Base-by-base conservation (phyloP, 164 flowering plant genomes). In the Annona squamosa region DNA sequence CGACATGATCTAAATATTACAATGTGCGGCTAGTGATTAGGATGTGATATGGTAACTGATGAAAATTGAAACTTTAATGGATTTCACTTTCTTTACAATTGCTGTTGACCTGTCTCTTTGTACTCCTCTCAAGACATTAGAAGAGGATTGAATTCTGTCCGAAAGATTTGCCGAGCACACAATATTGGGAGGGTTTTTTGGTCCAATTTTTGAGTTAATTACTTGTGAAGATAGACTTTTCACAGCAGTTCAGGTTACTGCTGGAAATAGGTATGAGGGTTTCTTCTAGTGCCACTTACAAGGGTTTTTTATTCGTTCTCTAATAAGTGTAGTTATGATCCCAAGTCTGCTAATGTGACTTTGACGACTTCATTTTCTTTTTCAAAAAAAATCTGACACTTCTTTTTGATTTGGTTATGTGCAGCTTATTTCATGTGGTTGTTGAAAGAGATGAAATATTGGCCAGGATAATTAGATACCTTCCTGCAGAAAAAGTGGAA, bases 211-310 rank as follows among this genome's bases (percentile, higher is more conserved):
- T 77, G 98, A 96, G 82, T 80, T 93, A 82, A 87, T 93, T 68
- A 89, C 87, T 57, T 96, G 99, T 81, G 99, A 96, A 71, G 96
- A 90, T 9, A 92, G 82, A 63, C 92, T 91, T 78, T 96, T 91
- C 76, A 96, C 97, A 69, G 97, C 98, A 5, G 99, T 96, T 79
- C 98, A 96, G 86, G 98, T 96, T 69, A 96, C 99, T 80, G 98
- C 98, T 82, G 98, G 99, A 76, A 96, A 93, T 81, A 96, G 99
- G 99, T 88, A 4, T 64, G 66, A 57, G 17, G 2, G 26, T 26
- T 64, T 64, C 65, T 16, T 48, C 37, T 37, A 46, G 13, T 9
- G 37, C 13, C 37, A 12, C n/a, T 59, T 41, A 42, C 19, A 10
- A 46, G 17, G 12, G 18, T 37, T 46, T 68, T 46, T n/a, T 46